Evolutionary conservation across 1,139 yeast species (phyloP).

Genomic region (Candida pseudocylindracea): DNA sequence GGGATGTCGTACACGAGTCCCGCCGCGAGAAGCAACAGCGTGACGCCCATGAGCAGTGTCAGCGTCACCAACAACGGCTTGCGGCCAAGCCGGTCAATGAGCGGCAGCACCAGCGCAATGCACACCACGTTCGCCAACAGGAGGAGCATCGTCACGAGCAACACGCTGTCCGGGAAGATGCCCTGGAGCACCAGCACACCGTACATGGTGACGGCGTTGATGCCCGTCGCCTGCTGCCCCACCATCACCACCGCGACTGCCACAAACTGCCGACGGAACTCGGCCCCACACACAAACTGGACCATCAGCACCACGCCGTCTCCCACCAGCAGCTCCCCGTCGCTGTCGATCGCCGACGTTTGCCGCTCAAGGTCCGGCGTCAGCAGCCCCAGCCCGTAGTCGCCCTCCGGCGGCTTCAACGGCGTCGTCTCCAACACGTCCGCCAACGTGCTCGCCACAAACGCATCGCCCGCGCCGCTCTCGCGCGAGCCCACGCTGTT

Average conservation of each 20-base stretch:
- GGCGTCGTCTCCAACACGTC: neutral
- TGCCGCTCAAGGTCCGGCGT: neutral
- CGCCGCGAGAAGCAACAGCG: conserved; percentile 4
- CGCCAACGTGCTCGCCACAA: neutral
- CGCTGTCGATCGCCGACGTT: neutral
- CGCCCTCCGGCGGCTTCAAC: neutral
- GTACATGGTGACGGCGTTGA: conserved; percentile 18
- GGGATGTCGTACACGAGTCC: conserved; percentile 4
- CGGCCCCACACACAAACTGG: conserved; percentile 7
- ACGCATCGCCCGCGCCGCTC: neutral
- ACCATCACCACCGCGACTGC: conserved; percentile 15
- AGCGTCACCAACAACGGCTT: conserved; percentile 49
- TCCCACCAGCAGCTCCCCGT: neutral
- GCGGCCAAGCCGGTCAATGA: conserved; percentile 39
- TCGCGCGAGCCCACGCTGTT: neutral
- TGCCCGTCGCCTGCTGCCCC: conserved; percentile 18
- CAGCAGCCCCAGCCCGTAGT: neutral
- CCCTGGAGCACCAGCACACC: conserved; percentile 13
- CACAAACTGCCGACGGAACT: conserved; percentile 9
- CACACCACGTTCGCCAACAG: conserved; percentile 12
- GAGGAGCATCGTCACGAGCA: conserved; percentile 11
- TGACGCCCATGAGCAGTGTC: conserved; percentile 38
- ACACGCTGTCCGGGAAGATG: conserved; percentile 9
- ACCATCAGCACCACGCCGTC: conserved; percentile 6
- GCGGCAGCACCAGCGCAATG: conserved; percentile 9